Percentiles rank a stretch among this genome's conserved stretches.
phyloP scores from a whole-genome alignment of 2,329 filamentous ascomycete species.

The Penicillium frequentans region DNA sequence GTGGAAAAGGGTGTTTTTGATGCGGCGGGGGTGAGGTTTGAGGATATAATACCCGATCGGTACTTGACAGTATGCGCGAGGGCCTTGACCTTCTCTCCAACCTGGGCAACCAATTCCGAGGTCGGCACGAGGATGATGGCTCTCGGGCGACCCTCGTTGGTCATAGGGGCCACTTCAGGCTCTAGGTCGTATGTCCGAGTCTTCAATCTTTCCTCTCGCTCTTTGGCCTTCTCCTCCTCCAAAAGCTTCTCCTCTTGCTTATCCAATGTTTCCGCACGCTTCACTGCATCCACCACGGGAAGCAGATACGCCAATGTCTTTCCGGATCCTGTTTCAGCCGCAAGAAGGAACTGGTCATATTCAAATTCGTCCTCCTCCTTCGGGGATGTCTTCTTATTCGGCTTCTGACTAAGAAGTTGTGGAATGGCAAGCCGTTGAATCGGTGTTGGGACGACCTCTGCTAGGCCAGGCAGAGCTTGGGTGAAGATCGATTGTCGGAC shows the following conservation, averaged over 20 bases:
- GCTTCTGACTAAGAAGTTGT: conserved; percentile 62
- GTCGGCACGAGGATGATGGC: conserved; percentile 89
- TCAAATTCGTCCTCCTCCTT: conserved; percentile 37
- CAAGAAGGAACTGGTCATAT: conserved; percentile 73
- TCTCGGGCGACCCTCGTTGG: conserved; percentile 72
- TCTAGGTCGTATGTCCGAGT: conserved; percentile 64
- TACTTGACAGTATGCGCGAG: conserved; percentile 86
- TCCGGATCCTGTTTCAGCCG: conserved; percentile 94
- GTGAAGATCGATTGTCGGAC: conserved; percentile 69
- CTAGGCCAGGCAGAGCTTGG: conserved; percentile 73
- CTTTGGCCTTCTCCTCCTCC: conserved; percentile 58
- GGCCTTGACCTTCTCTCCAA: conserved; percentile 75
- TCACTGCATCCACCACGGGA: conserved; percentile 81
- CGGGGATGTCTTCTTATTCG: conserved; percentile 38
- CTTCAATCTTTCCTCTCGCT: conserved; percentile 50
- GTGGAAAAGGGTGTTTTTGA: conserved; percentile 81
- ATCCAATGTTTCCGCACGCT: conserved; percentile 68
- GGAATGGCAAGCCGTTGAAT: conserved; percentile 90
- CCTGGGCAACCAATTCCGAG: conserved; percentile 86
- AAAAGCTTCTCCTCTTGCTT: conserved; percentile 56
- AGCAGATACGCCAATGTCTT: conserved; percentile 94
- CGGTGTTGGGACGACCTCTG: conserved; percentile 78
- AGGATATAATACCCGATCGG: conserved; percentile 78
- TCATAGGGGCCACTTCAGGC: conserved; percentile 60
- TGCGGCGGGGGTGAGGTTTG: conserved; percentile 73